A percentile compares a stretch with the other conserved stretches of the same genome.
Conservation (phyloP, 495 filamentous ascomycete species). For the Podospora tetraspora region DNA sequence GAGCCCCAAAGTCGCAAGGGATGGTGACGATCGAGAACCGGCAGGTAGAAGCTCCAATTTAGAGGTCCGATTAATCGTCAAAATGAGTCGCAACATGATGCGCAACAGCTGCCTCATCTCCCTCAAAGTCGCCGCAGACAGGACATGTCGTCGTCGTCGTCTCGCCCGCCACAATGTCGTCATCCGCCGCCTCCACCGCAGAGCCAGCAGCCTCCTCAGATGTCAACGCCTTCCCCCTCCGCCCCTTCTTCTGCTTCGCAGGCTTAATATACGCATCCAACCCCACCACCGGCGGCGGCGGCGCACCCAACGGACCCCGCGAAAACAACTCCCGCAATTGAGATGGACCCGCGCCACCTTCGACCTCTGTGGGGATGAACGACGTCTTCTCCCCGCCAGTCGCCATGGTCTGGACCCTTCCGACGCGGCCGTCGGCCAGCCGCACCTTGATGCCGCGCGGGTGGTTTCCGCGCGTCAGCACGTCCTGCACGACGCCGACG, state of each 20-base stretch:
- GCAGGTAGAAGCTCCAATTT: neutral
- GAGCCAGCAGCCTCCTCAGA: neutral
- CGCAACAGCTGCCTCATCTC: conserved; percentile 53
- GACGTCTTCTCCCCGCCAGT: conserved; percentile 12
- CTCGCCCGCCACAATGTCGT: neutral
- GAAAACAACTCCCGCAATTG: neutral
- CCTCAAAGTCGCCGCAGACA: conserved; percentile 54
- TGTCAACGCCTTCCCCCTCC: conserved; percentile 20
- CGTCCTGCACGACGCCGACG: conserved; percentile 51
- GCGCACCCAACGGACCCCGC: conserved; percentile 6
- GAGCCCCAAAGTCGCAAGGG: neutral
- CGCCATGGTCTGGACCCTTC: conserved; percentile 58
- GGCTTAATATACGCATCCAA: conserved; percentile 46
- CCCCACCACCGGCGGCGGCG: conserved; percentile 25
- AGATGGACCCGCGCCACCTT: no score
- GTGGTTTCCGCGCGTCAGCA: conserved; percentile 66
- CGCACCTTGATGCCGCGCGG: conserved; percentile 74
- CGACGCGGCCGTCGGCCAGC: conserved; percentile 59
- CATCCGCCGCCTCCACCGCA: neutral
- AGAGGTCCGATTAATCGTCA: conserved; percentile 18
- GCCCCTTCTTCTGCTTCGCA: conserved; percentile 31
- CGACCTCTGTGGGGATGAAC: neutral
- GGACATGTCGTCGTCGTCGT: conserved; percentile 45
- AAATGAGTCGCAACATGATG: conserved; percentile 57
- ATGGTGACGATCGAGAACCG: neutral